A percentile compares a stretch with the other conserved stretches of the same genome.
Conservation (phyloP, 179 eudicot species). For the Beta macrorhiza region DNA sequence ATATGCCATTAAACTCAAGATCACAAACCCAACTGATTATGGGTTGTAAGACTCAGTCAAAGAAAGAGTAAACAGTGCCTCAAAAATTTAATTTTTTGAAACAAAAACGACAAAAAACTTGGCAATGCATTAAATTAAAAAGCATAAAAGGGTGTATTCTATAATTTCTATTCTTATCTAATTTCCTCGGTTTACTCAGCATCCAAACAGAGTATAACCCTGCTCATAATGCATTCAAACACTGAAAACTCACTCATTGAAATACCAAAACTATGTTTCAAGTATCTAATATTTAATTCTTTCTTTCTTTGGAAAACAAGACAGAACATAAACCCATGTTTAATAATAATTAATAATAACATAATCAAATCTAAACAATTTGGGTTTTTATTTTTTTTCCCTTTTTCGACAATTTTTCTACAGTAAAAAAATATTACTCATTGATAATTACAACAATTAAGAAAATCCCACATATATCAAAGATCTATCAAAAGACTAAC, state of each 20-base stretch:
- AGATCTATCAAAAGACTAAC: slow-evolving; percentile 32
- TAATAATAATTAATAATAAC: neutral
- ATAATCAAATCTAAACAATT: neutral
- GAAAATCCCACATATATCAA: slow-evolving; percentile 23
- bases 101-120: slow-evolving; percentile 38
- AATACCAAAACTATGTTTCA: slow-evolving; percentile 19
- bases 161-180: slow-evolving; percentile 19
- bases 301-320: neutral
- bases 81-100: slow-evolving; percentile 11
- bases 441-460: slow-evolving; percentile 3
- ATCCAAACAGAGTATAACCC: slow-evolving; percentile 33
- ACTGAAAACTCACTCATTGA: slow-evolving; percentile 19
- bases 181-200: slow-evolving; percentile 31
- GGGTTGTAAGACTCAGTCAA: slow-evolving; percentile 26
- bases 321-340: neutral
- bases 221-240: slow-evolving; percentile 23
- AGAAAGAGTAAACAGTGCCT: slow-evolving; percentile 17
- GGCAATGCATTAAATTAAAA: slow-evolving; percentile 24
- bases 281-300: neutral
- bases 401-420: neutral
- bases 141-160: neutral
- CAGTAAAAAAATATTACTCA: too few relatives aligned
- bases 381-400: neutral
- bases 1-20: slow-evolving; percentile 15
- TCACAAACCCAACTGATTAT: slow-evolving; percentile 14